These are phyloP conservation scores for Termitomyces sp. DNA, from an alignment of 768 basidiomycete genomes.

Conservation along the genomic window DNA sequence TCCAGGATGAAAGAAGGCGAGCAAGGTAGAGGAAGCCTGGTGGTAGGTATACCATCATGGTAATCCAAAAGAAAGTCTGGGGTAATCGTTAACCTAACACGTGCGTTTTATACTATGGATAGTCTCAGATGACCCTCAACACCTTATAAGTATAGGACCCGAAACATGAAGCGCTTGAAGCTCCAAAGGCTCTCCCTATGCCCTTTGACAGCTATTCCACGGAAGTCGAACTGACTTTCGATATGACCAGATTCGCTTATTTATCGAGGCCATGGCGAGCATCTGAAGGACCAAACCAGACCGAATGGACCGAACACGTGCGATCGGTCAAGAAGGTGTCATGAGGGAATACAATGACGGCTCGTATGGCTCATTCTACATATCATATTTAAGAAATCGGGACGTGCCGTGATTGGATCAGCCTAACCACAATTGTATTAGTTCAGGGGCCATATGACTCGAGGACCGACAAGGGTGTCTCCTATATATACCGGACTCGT, in stretches of 20 bases:
- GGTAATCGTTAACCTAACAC: background rate
- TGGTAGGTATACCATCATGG: background rate
- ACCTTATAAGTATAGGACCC: background rate
- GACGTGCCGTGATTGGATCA: background rate
- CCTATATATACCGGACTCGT: no score
- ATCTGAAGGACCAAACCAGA: background rate
- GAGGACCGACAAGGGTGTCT: no score
- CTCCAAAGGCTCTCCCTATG: no score
- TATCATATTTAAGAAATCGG: background rate
- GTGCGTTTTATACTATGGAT: background rate
- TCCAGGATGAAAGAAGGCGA: conserved; percentile 1
- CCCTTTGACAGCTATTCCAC: background rate
- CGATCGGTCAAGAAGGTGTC: background rate
- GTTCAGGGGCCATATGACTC: no score
- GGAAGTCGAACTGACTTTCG: background rate
- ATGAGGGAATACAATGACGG: no score
- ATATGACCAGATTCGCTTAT: background rate
- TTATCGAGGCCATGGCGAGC: background rate
- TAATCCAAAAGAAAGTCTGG: background rate
- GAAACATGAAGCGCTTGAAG: background rate
- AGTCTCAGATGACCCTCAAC: background rate
- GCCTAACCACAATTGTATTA: no score
- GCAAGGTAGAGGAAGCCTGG: conserved; percentile 9
- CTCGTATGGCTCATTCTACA: no score
- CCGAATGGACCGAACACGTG: background rate